Percentiles rank a stretch among this genome's conserved stretches.
Conservation (phyloP, 805 yeast genomes). For the Barnettozyma vustinii region DNA sequence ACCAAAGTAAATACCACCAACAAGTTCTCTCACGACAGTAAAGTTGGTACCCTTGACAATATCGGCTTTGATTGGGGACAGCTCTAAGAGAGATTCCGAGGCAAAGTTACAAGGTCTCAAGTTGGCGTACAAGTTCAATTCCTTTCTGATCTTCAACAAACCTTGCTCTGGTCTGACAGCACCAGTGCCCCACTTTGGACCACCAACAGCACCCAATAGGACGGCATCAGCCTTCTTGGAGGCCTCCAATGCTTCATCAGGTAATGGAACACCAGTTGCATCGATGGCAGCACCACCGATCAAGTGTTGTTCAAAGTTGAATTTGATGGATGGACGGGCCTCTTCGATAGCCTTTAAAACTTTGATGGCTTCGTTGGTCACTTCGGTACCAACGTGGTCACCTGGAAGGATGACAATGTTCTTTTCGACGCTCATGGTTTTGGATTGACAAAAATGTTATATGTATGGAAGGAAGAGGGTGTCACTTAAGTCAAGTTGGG, state of each 20-base stretch:
- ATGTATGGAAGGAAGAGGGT: background rate
- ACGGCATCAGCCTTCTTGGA: slow-evolving; percentile 90
- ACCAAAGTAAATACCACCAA: slow-evolving; percentile 98
- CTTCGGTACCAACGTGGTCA: slow-evolving; percentile 94
- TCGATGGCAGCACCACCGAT: slow-evolving; percentile 99
- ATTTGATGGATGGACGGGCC: slow-evolving; percentile 49
- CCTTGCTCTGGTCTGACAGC: slow-evolving; percentile 97
- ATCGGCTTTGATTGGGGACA: slow-evolving; percentile 84
- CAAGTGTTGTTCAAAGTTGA: slow-evolving; percentile 75
- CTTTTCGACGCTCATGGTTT: slow-evolving; percentile 31
- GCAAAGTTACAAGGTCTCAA: slow-evolving; percentile 95
- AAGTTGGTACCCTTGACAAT: slow-evolving; percentile 88
- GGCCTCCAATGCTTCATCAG: slow-evolving; percentile 78
- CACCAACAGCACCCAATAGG: slow-evolving; percentile 97
- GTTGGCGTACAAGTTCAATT: slow-evolving; percentile 89
- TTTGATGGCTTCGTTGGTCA: slow-evolving; percentile 85
- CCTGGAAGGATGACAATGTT: slow-evolving; percentile 89
- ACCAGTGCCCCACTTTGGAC: slow-evolving; percentile 99
- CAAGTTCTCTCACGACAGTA: slow-evolving; percentile 90
- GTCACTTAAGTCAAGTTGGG: background rate
- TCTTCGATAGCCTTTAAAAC: slow-evolving; percentile 75
- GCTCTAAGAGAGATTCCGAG: slow-evolving; percentile 72
- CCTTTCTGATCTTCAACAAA: slow-evolving; percentile 87
- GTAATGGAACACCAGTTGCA: slow-evolving; percentile 88
- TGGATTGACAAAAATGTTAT: background rate